Base-by-base conservation (phyloP, 768 basidiomycete species). In the Agrocybe praecox region DNA sequence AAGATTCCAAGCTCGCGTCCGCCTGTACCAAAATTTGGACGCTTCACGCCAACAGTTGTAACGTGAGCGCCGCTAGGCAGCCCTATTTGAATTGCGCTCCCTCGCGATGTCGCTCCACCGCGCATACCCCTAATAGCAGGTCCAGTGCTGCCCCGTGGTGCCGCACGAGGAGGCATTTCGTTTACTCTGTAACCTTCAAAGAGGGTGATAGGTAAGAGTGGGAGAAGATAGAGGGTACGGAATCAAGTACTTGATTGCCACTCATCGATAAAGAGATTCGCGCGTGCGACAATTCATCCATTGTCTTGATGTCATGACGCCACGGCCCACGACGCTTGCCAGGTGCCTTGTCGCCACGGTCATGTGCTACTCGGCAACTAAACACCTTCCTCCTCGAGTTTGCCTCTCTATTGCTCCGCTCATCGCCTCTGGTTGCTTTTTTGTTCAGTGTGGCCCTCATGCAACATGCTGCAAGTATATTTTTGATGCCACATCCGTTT, bases 31-130 rank as follows among this genome's bases (percentile, higher is more conserved):
- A 80, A 89, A 34, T 77, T 80, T 24, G 87, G 80, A 40, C 91
- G 78, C 62, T 80, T 86, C 34, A 92, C 91, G 17, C 89, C 90
- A 40, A 90, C 75, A 24, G 86, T 77, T 12, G 77, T 71, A 53
- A 81, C 71, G 51, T 79, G 78, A 23, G 75, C 68, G 19, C 69
- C 64, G 52, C 62, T 33, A 57, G 71, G 71, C 10, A 65, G 46
- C 24, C 61, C 65, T 53, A 67, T 65, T 49, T 62, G 58, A 49
- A 69, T 56, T 18, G 63, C 21, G 42, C 55, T 59, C 59, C 69
- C 65, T 48, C 71, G 70, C 14, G 67, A 52, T 22, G 61, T 61
- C 50, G 64, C 63, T 53, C 72, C 71, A 46, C 72, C 71, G 33
- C 73, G 74, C 47, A 70, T 70, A 56, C 76, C 72, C 53, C 70